These are phyloP conservation scores for Kalmusia sp. DNA, from an alignment of 2,329 filamentous ascomycete genomes.

Conservation along the genomic window DNA sequence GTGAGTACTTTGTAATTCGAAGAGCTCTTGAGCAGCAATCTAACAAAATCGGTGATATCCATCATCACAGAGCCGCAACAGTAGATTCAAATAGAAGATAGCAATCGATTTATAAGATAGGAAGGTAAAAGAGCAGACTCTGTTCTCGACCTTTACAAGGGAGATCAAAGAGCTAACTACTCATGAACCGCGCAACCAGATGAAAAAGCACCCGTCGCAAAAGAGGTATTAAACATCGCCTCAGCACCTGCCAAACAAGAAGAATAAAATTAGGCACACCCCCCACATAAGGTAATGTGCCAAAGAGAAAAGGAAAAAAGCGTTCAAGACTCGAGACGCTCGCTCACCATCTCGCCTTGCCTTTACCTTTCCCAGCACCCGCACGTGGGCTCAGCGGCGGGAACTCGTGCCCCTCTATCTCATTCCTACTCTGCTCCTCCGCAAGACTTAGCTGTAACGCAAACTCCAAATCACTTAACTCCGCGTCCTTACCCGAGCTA, in stretches of 20 bases:
- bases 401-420: slow-evolving; percentile 34
- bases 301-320: not conserved
- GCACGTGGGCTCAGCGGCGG: slow-evolving; percentile 35
- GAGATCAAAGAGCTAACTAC: no score
- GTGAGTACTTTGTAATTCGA: no score
- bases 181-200: no score
- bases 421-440: slow-evolving; percentile 61
- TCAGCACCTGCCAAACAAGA: not conserved
- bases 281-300: not conserved
- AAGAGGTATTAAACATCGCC: not conserved
- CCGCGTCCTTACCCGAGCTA: slow-evolving; percentile 48
- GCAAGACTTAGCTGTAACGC: slow-evolving; percentile 68
- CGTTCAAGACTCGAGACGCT: no score
- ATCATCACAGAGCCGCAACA: no score
- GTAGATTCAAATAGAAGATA: no score
- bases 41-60: no score
- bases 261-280: not conserved
- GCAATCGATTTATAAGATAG: no score
- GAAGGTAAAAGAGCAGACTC: no score
- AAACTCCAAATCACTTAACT: slow-evolving; percentile 66
- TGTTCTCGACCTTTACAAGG: no score
- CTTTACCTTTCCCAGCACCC: slow-evolving; percentile 35
- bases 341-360: slow-evolving; percentile 23
- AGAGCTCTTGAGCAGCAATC: no score
- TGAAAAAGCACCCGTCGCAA: no score